Base-by-base conservation (phyloP, 495 filamentous ascomycete genomes). In the Podospora fimiseda region DNA sequence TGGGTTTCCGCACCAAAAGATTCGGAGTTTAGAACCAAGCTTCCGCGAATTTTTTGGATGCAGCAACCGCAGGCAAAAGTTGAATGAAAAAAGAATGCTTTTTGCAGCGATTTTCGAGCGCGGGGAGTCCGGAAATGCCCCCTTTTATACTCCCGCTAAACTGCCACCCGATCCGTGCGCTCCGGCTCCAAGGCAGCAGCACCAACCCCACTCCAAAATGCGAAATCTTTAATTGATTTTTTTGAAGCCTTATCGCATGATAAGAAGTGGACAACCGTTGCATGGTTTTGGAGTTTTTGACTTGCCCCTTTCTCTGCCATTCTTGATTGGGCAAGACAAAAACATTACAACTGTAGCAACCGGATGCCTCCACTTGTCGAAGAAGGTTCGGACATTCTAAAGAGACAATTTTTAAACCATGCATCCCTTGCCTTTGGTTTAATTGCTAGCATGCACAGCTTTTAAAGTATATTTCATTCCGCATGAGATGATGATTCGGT, bases 111-210 rank as follows among this genome's bases (percentile, higher is more conserved):
- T 56, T 50, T 55, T 22, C 51, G 20, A 36, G 16, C 36, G 48
- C 42, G 36, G 60, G 60, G 62, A 54, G 23, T 40, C 49, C 50
- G 43, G 52, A 16, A 9, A n/a, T n/a, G n/a, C n/a, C 15, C 57
- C 57, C 51, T 50, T 60, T 65, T 65, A 65, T 65, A 65, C 57
- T 52, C 49, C 27, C 62, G 52, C 53, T 11, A 33, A 33, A 5
- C 27, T 33, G 49, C 23, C 49, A 36, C 20, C 55, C 45, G 54
- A n/a, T n/a, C n/a, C 59, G 43, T 45, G 42, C 9, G 15, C 47
- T 14, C 20, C 46, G 43, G n/a, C 49, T 33, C 43, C 51, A 57
- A 47, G 54, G 58, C 54, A 60, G 15, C 58, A 36, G 50, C 48
- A 23, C 53, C 48, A 33, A 50, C 44, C 21, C 54, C 15, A 45